Conservation (phyloP, 2,329 filamentous ascomycete genomes). For the Apiospora koreana region DNA sequence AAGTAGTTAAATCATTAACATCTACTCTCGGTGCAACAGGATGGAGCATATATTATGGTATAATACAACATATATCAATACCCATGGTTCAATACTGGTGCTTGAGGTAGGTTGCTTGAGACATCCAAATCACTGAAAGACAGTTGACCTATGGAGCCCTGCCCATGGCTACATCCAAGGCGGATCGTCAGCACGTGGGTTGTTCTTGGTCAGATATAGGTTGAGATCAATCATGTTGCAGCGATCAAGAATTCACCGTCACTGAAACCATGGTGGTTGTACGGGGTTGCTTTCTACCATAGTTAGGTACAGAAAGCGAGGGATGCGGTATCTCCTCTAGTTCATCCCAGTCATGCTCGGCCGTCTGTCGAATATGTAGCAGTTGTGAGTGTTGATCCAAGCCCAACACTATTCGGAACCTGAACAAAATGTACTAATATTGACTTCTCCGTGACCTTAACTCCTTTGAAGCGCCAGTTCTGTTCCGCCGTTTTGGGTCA, state of each 20-base stretch:
- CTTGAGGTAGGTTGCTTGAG: not conserved
- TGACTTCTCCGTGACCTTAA: slow-evolving; percentile 8
- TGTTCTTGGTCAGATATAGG: not conserved
- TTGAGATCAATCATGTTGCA: not conserved
- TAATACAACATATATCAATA: too few species aligned
- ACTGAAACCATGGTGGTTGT: not conserved
- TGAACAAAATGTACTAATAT: not conserved
- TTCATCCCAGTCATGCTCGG: slow-evolving; percentile 1
- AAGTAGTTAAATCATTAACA: too few species aligned
- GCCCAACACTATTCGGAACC: not conserved
- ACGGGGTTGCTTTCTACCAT: slow-evolving; percentile 2
- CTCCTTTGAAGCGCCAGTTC: slow-evolving; percentile 9
- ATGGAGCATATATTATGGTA: too few species aligned
- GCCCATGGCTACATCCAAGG: not conserved
- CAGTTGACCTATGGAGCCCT: not conserved
- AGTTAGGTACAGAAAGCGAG: slow-evolving; percentile 10
- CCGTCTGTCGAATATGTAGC: not conserved
- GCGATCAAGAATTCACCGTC: not conserved
- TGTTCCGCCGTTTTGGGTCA: slow-evolving; percentile 1
- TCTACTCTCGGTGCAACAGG: too few species aligned
- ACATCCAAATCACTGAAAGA: not conserved
- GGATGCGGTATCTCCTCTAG: not conserved
- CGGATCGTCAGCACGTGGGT: not conserved
- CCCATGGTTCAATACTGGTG: not conserved
- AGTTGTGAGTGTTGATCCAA: not conserved